phyloP scores from a whole-genome alignment of 306 rosid genomes.

The Crotalaria pallida region DNA sequence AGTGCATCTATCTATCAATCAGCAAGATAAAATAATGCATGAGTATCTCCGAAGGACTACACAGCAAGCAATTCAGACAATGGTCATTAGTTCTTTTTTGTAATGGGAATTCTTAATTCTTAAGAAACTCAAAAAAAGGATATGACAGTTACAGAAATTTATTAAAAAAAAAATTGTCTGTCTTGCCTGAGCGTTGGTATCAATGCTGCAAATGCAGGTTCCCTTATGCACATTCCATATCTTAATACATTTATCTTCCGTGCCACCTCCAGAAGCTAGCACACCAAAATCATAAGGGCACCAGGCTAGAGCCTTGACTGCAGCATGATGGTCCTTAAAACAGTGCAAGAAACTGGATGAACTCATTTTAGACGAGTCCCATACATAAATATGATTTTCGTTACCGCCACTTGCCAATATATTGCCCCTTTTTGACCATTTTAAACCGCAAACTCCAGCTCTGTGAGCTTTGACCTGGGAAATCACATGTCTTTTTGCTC shows the following conservation, averaged over 20 bases:
- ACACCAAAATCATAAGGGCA: slow-evolving; percentile 60
- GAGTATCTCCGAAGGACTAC: neutral
- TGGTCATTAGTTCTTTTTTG: neutral
- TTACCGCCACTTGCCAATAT: slow-evolving; percentile 84
- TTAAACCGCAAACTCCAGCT: slow-evolving; percentile 68
- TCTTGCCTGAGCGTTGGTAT: slow-evolving; percentile 67
- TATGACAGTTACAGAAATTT: neutral
- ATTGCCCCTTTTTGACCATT: slow-evolving; percentile 67
- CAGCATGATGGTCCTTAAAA: slow-evolving; percentile 57
- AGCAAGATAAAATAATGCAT: neutral
- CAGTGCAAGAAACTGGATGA: slow-evolving; percentile 57
- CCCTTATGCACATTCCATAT: slow-evolving; percentile 65
- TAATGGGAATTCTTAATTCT: neutral
- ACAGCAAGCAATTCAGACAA: neutral
- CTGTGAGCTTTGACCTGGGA: slow-evolving; percentile 40
- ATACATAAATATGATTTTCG: slow-evolving; percentile 61
- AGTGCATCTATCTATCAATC: neutral
- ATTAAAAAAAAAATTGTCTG: neutral
- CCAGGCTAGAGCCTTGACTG: slow-evolving; percentile 86
- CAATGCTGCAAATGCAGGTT: slow-evolving; percentile 43
- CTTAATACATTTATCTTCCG: slow-evolving; percentile 62
- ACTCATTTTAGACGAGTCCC: slow-evolving; percentile 65
- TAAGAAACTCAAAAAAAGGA: neutral
- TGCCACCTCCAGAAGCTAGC: slow-evolving; percentile 86
- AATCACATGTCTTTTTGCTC: slow-evolving; percentile 41